phyloP scores from a whole-genome alignment of 169 alveolate species.

The Plasmodium gonderi region DNA sequence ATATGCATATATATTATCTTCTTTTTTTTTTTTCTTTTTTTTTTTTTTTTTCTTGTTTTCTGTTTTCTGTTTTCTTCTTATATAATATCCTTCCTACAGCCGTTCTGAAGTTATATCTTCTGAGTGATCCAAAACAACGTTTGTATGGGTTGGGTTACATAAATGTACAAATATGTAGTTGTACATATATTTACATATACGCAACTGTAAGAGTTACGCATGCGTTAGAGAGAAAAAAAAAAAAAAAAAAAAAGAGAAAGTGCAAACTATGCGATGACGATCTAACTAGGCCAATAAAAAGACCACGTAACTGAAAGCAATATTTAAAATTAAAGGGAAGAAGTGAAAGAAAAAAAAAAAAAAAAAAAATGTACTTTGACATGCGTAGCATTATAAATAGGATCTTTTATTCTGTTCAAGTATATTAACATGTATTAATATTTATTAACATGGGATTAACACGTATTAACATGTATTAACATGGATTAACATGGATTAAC shows the following conservation, averaged over 20 bases:
- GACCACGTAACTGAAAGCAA: too few relatives aligned
- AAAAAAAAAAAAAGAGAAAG: background rate
- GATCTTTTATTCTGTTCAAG: background rate
- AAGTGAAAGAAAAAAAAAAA: background rate
- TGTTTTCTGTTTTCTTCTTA: too few relatives aligned
- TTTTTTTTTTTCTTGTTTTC: too few relatives aligned
- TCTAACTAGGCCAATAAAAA: too few relatives aligned
- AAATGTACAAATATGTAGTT: too few relatives aligned
- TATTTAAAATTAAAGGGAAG: too few relatives aligned
- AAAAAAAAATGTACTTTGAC: background rate
- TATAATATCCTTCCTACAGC: too few relatives aligned
- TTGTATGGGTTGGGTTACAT: background rate
- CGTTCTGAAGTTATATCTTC: too few relatives aligned
- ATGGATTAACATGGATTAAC: background rate
- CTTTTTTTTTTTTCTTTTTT: too few relatives aligned
- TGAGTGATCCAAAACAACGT: too few relatives aligned
- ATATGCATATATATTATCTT: too few relatives aligned
- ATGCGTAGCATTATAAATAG: conserved; percentile 3
- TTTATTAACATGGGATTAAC: background rate
- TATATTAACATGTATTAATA: background rate
- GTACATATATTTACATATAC: background rate
- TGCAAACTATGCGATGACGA: background rate
- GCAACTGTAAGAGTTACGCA: background rate
- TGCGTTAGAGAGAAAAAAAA: too few relatives aligned
- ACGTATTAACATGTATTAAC: background rate